Conservation (phyloP, 2,329 filamentous ascomycete genomes). For the Rosellinia necatrix region DNA sequence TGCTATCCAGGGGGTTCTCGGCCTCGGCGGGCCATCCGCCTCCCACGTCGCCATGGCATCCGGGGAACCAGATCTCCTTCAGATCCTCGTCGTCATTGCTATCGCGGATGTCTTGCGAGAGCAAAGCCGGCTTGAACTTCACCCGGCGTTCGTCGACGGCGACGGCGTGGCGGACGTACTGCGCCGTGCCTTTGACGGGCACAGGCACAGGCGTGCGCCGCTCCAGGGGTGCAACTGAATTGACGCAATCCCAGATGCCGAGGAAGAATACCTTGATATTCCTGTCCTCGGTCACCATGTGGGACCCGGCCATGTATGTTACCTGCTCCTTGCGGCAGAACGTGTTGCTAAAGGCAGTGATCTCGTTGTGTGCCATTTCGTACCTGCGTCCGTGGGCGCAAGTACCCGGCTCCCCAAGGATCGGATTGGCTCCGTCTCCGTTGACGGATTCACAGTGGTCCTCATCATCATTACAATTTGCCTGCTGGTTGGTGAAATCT, state of each 20-base stretch:
- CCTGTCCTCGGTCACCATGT: slow-evolving; percentile 14
- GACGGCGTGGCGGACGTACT: slow-evolving; percentile 56
- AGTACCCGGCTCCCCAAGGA: slow-evolving; percentile 20
- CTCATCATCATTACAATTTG: slow-evolving; percentile 9
- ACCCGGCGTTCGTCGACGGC: slow-evolving; percentile 58
- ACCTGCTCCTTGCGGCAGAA: slow-evolving; percentile 49
- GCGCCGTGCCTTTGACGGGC: slow-evolving; percentile 47
- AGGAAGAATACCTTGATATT: slow-evolving; percentile 56
- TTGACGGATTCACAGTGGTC: slow-evolving; percentile 2
- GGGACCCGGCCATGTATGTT: slow-evolving; percentile 7
- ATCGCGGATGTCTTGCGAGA: slow-evolving; percentile 47
- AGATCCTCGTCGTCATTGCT: slow-evolving; percentile 45
- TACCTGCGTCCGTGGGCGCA: slow-evolving; percentile 39
- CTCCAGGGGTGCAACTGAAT: slow-evolving; percentile 52
- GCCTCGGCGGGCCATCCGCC: slow-evolving; percentile 53
- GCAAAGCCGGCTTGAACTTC: slow-evolving; percentile 58
- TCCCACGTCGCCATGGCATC: slow-evolving; percentile 58
- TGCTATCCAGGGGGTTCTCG: slow-evolving; percentile 30
- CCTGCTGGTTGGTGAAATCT: slow-evolving; percentile 37
- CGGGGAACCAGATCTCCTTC: slow-evolving; percentile 61
- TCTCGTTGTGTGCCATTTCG: slow-evolving; percentile 44
- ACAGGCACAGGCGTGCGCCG: slow-evolving; percentile 45
- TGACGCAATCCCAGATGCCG: slow-evolving; percentile 61
- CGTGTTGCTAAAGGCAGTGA: slow-evolving; percentile 52
- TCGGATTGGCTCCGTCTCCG: slow-evolving; percentile 15